Base-by-base conservation (phyloP, 805 yeast genomes). In the Starmerella apicola region DNA sequence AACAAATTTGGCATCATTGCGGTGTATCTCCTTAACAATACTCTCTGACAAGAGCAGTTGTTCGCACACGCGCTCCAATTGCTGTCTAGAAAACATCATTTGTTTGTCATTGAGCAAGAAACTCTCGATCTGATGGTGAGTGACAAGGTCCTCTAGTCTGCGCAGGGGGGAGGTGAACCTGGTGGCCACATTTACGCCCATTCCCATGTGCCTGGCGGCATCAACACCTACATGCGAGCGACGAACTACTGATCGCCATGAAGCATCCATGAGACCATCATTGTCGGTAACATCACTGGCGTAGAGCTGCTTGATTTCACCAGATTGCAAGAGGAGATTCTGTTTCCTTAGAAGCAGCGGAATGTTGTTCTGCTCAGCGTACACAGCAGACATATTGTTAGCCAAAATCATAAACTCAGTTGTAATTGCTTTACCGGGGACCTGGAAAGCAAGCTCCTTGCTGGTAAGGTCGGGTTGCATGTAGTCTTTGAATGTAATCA, bases 151-250 rank as follows among this genome's bases (percentile, higher is more conserved):
- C 5, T 80, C 76, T 49, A 72, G 80, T 48, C 97, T 65, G 56
- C 97, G 67, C 47, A 91, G 63, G 2, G 98, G 97, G 0, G 96
- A 85, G 0, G 97, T 86, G 7, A 81, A 78, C 16, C 83, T 80
- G 4, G 79, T 66, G 52, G 86, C 84, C 5, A 62, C 55, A 0
- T 60, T 56, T 7, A 81, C 59, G 3, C 86, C 93, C 25, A 84
- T 59, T 47, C 80, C 72, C 18, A 66, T 63, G 59, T 85, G 95
- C 1, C 51, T 53, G 0, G 50, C 46, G 0, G 81, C 71, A 1
- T 42, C 36, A 0, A 70, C 57, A 2, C 74, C 62, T 33, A 71
- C 66, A 27, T 62, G 64, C 3, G 88, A 78, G 16, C 74, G 63
- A 2, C 71, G 68, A 50, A 76, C 55, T 25, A 71, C 64, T 5